Evolutionary conservation across 345 rosid genomes (phyloP).

Genomic region (Passiflora organensis): DNA sequence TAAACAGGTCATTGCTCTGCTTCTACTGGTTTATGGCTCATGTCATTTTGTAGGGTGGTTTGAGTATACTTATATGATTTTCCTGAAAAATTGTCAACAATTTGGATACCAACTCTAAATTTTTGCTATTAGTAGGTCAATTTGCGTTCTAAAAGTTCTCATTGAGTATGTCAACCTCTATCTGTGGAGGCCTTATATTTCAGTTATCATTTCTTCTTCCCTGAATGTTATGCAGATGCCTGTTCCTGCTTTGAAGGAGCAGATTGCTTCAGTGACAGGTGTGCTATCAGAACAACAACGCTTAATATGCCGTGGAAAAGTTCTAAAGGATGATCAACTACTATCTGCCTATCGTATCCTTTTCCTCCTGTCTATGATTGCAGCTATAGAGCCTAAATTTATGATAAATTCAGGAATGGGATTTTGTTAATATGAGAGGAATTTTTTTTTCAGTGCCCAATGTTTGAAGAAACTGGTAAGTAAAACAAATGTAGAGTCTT

Average conservation of each 20-base stretch:
- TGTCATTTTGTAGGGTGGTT: not conserved
- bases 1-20: slow-evolving; percentile 47
- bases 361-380: too few relatives aligned
- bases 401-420: too few relatives aligned
- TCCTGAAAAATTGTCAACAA: not conserved
- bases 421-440: too few relatives aligned
- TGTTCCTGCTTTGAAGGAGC: slow-evolving; percentile 74
- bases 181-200: not conserved
- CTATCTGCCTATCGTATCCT: slow-evolving; percentile 89
- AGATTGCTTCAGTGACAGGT: slow-evolving; percentile 72
- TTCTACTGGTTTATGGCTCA: not conserved
- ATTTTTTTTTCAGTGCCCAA: too few relatives aligned
- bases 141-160: not conserved
- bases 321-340: slow-evolving; percentile 69
- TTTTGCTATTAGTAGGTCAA: too few relatives aligned
- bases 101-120: not conserved
- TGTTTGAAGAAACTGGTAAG: too few relatives aligned
- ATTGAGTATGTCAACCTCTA: slow-evolving; percentile 2
- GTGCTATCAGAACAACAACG: slow-evolving; percentile 71
- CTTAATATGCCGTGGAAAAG: slow-evolving; percentile 77
- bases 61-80: not conserved
- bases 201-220: slow-evolving; percentile 1
- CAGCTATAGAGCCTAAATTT: too few relatives aligned
- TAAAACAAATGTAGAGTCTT: too few relatives aligned
- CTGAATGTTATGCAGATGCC: slow-evolving; percentile 44